A percentile compares a stretch with the other conserved stretches of the same genome.
These are phyloP conservation scores for Rhynchospora breviuscula DNA, from an alignment of 176 grass and related monocot species.

Conservation along the genomic window DNA sequence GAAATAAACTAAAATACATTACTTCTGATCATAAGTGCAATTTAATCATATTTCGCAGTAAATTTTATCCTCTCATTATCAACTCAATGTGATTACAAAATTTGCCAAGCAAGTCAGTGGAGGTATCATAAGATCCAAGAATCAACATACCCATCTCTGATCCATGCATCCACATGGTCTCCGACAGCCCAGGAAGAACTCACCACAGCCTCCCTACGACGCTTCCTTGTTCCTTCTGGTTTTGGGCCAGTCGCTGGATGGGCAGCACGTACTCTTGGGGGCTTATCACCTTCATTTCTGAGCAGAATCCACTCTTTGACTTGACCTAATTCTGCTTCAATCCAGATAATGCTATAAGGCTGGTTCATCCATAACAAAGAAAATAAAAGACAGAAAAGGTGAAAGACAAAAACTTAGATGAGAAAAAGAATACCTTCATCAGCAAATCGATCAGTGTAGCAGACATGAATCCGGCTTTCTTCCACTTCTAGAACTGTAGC, in stretches of 20 bases:
- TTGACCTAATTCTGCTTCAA: conserved; percentile 48
- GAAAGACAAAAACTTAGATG: background rate
- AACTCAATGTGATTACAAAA: background rate
- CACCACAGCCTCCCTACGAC: conserved; percentile 55
- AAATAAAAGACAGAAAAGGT: conserved; percentile 1
- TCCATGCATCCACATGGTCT: conserved; percentile 80
- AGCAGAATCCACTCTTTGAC: conserved; percentile 57
- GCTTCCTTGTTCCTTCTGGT: conserved; percentile 78
- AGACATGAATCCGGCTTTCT: conserved; percentile 52
- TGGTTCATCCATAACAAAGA: conserved; percentile 16
- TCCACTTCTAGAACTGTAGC: conserved; percentile 79
- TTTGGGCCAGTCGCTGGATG: conserved; percentile 53
- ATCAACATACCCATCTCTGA: conserved; percentile 61
- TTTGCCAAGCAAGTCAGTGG: background rate
- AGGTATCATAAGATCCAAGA: background rate
- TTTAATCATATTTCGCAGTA: background rate
- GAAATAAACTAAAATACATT: background rate
- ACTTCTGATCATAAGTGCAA: background rate
- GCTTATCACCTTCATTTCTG: conserved; percentile 43
- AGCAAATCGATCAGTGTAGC: conserved; percentile 50
- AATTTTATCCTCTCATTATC: background rate
- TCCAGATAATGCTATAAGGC: conserved; percentile 28
- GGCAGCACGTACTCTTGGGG: conserved; percentile 58
- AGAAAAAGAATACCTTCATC: conserved; percentile 36
- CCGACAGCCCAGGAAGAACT: conserved; percentile 66